phyloP scores from a whole-genome alignment of 352 stramenopile genomes.

The Blastocystis sp. region DNA sequence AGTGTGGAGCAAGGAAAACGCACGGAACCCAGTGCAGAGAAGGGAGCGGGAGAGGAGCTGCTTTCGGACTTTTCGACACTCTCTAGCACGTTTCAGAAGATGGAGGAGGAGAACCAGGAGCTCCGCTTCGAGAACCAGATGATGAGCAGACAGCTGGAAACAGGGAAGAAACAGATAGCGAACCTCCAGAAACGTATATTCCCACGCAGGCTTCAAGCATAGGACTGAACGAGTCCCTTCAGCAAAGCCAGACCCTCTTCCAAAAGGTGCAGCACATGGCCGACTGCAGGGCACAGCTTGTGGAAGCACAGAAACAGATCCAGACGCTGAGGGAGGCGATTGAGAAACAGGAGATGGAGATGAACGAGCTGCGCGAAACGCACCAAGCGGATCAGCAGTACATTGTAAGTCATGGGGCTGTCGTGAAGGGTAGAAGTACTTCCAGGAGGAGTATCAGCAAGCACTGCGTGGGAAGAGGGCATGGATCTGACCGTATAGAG shows the following conservation, averaged over 20 bases:
- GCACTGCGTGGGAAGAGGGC: neutral
- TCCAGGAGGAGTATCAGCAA: slow-evolving; percentile 41
- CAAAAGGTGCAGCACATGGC: slow-evolving; percentile 3
- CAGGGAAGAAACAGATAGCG: neutral
- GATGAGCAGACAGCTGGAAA: slow-evolving; percentile 9
- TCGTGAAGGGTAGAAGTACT: slow-evolving; percentile 15
- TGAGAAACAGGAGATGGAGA: neutral
- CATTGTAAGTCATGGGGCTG: slow-evolving; percentile 13
- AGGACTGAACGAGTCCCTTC: slow-evolving; percentile 1
- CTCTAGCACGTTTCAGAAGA: slow-evolving; percentile 4
- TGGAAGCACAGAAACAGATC: neutral
- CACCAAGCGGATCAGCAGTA: slow-evolving; percentile 25
- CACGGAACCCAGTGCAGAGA: neutral
- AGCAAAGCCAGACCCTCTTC: neutral
- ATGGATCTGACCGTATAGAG: slow-evolving; percentile 15
- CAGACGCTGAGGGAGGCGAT: neutral
- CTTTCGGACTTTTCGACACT: slow-evolving; percentile 9
- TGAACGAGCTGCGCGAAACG: slow-evolving; percentile 18
- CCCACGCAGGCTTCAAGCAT: neutral
- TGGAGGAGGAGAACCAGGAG: slow-evolving; percentile 11
- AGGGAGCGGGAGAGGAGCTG: neutral
- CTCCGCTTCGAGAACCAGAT: slow-evolving; percentile 34
- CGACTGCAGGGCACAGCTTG: neutral
- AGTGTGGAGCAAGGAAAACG: neutral
- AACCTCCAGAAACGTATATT: slow-evolving; percentile 1